Base-by-base conservation (phyloP, 768 basidiomycete species). In the Tylopilus sp. region DNA sequence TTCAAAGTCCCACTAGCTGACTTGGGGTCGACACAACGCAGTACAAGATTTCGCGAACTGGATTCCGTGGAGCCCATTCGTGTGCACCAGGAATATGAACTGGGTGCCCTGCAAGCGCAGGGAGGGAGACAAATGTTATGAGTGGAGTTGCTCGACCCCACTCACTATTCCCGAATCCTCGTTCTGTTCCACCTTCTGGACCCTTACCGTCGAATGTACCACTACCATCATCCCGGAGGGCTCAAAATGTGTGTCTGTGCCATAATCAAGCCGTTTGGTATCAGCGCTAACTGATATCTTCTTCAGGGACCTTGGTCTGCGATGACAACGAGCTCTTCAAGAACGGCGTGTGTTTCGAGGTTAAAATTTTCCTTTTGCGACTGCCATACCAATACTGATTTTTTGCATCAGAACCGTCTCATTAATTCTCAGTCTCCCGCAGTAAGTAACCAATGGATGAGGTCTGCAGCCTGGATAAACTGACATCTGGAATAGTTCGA, bases 201-300 rank as follows among this genome's bases (percentile, higher is more conserved):
- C 55, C 33, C 48, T 56, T 35, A 53, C 53, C 18, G 11, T 56
- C 23, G 52, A 53, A 17, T 53, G 55, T n/a, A 39, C 45, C 35
- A 56, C 23, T 23, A 7, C 26, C 6, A 21, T 42, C 33, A 49
- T 49, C 23, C 55, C 52, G 11, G 13, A 47, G 11, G 47, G 40
- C 5, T 46, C 11, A 17, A 45, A 30, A 46, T 56, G 55, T 56
- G 15, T 4, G 52, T 56, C 6, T 1, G 25, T 11, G 12, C 23
- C 2, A 2, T 13, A 9, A 6, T 15, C 3, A 9, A 23, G 11
- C 23, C 7, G 6, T 18, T 2, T 17, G 21, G 44, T 5, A n/a
- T 2, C 10, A 1, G 40, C n/a, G 15, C 43, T 46, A 4, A 53
- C 13, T 0, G n/a, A 21, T n/a, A 2, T 20, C n/a, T 35, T 38